These are phyloP conservation scores for Debaryomyces prosopidis DNA, from an alignment of 805 yeast genomes.

Conservation along the genomic window DNA sequence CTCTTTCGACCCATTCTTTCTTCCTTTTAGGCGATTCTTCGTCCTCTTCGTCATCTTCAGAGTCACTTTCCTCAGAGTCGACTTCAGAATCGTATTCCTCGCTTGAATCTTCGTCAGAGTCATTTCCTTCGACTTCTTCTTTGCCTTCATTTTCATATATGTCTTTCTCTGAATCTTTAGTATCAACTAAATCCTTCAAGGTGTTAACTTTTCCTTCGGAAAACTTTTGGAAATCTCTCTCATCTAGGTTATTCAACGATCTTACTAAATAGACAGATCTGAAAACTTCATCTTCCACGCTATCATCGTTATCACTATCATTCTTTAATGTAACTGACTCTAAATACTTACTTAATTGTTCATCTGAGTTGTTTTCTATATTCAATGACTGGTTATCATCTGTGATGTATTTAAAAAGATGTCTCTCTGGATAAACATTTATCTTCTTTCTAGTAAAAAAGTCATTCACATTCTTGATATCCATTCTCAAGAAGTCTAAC, in stretches of 20 bases:
- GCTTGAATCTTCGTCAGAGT: conserved; percentile 4
- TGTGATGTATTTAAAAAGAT: conserved; percentile 75
- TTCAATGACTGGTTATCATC: conserved; percentile 44
- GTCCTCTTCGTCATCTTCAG: conserved; percentile 21
- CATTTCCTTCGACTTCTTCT: conserved; percentile 16
- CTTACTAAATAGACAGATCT: conserved; percentile 76
- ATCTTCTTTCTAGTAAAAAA: conserved; percentile 75
- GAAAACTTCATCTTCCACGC: conserved; percentile 76
- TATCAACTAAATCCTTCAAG: conserved; percentile 61
- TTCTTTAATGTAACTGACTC: conserved; percentile 58
- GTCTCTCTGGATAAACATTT: conserved; percentile 76
- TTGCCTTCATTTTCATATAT: conserved; percentile 19
- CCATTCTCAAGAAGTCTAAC: conserved; percentile 93
- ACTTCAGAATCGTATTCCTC: conserved; percentile 24
- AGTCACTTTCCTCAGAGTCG: conserved; percentile 27
- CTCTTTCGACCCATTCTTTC: conserved; percentile 43
- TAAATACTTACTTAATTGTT: conserved; percentile 42
- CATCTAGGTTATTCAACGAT: conserved; percentile 82
- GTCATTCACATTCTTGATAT: conserved; percentile 91
- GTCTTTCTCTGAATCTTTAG: conserved; percentile 12
- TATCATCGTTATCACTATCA: conserved; percentile 52
- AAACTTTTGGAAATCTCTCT: conserved; percentile 82
- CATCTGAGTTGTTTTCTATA: conserved; percentile 39
- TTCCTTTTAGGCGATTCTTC: conserved; percentile 20
- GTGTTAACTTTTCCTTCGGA: conserved; percentile 80